These are phyloP conservation scores for Suhomyces wounanorum DNA, from an alignment of 1,139 yeast species.

Conservation along the genomic window DNA sequence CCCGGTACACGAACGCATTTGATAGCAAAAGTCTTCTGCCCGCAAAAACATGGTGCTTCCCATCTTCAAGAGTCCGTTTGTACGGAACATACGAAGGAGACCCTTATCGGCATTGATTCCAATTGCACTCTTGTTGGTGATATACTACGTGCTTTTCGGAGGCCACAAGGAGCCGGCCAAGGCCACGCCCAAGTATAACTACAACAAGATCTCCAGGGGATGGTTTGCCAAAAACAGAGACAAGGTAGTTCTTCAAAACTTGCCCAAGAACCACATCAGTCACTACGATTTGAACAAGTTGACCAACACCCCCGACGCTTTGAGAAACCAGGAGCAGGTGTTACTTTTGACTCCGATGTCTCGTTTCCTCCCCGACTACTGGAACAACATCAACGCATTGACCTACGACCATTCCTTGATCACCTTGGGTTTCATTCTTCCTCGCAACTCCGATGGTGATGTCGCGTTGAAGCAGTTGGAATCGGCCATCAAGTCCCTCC, in stretches of 20 bases:
- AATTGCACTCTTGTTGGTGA: slow-evolving; percentile 39
- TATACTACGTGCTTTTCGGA: slow-evolving; percentile 45
- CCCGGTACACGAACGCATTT: background rate
- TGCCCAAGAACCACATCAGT: slow-evolving; percentile 77
- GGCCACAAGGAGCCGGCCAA: slow-evolving; percentile 27
- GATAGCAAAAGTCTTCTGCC: background rate
- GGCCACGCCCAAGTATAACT: slow-evolving; percentile 44
- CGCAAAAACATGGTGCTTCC: slow-evolving; percentile 7
- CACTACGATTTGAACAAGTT: slow-evolving; percentile 82
- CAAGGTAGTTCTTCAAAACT: slow-evolving; percentile 55
- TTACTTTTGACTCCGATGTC: slow-evolving; percentile 88
- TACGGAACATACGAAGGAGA: slow-evolving; percentile 62
- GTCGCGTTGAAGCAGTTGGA: slow-evolving; percentile 70
- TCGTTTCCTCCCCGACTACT: slow-evolving; percentile 77
- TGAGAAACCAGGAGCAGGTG: slow-evolving; percentile 75
- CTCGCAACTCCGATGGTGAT: slow-evolving; percentile 81
- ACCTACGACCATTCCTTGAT: slow-evolving; percentile 82
- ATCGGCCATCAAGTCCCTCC: slow-evolving; percentile 60
- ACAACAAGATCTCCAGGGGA: slow-evolving; percentile 49
- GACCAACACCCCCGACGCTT: slow-evolving; percentile 68
- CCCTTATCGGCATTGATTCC: slow-evolving; percentile 53
- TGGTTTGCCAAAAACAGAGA: slow-evolving; percentile 50
- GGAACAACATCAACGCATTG: slow-evolving; percentile 76
- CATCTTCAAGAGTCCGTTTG: slow-evolving; percentile 30
- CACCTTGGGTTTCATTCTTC: slow-evolving; percentile 89